Evolutionary conservation across 306 rosid species (phyloP), one percentile per base, ranked within the genome.

Genomic region (Geum urbanum): DNA sequence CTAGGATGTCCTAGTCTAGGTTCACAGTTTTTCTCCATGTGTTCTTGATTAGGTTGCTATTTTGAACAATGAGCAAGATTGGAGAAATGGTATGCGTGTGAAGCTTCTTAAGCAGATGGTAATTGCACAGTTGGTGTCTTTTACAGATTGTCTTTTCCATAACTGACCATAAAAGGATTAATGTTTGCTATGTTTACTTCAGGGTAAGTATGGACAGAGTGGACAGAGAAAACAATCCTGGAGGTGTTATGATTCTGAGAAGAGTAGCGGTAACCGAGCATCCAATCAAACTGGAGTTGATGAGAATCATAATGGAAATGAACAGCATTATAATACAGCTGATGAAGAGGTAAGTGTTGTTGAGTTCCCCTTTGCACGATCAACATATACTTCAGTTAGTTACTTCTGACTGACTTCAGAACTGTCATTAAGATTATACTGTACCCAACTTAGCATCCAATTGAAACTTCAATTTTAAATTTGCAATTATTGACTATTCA

Each of bases 1-100:
- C 56, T 67, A 10, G 51, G 56, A 46, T 16, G 35, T 67, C 64
- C 7, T 74, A 44, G 80, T 73, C 39, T 66, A 22, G 53, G 64
- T 49, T 43, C 52, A 27, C 63, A 39, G 49, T 60, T 57, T n/a
- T 27, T 67, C 74, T 52, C 40, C 72, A 71, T 32, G 32, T 74
- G 37, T 45, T 75, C 5, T 70, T 58, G 45, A 20, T 70, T 74
- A 95, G 99, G 97, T 82, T 79, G 87, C 88, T 63, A 82, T 88
- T 72, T 82, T 95, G 68, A 91, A 86, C 52, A 72, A 95, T 59
- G 89, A 87, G 72, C 80, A 76, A 79, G 97, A 95, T 78, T 95
- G 99, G 99, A 87, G 99, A 81, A 89, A 84, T 82, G 92, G 99
- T 83, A 77, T 95, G 97, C 88, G 79, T 18, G 99, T 95, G 81